Conservation (phyloP, 768 basidiomycete species). For the Galerina marginata region DNA sequence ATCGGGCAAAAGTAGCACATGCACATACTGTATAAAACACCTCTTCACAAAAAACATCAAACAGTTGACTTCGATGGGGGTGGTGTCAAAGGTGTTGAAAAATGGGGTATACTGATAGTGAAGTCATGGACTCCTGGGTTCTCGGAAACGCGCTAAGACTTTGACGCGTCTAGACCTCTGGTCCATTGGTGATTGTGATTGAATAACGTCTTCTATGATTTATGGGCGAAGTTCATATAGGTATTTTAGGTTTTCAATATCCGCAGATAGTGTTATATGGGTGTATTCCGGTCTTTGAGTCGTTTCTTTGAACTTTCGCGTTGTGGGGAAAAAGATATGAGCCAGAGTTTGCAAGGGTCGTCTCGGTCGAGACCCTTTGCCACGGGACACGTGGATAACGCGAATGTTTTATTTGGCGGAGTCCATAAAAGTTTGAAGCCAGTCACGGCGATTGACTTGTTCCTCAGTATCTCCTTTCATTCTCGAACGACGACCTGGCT, state of each 20-base stretch:
- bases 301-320: not conserved
- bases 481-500: not conserved
- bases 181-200: not conserved
- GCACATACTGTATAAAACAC: too few relatives aligned
- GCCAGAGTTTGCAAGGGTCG: not conserved
- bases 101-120: not conserved
- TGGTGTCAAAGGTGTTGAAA: not conserved
- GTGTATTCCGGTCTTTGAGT: conserved; percentile 7
- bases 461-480: conserved; percentile 7
- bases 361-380: not conserved
- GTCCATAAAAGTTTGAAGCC: conserved; percentile 22
- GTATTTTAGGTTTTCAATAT: conserved; percentile 8
- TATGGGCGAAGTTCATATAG: not conserved
- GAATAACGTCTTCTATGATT: conserved; percentile 4
- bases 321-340: not conserved
- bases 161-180: conserved; percentile 2
- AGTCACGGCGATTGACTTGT: conserved; percentile 21
- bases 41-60: too few relatives aligned
- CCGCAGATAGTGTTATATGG: not conserved
- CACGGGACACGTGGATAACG: conserved; percentile 23
- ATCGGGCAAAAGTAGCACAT: too few relatives aligned
- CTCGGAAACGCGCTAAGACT: conserved; percentile 2
- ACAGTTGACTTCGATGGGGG: not conserved
- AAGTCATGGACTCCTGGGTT: not conserved
- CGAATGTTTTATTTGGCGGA: conserved; percentile 23